Base-by-base conservation (phyloP, 225 moss, liverwort and hornwort genomes). In the Pseudisothecium myosuroides region DNA sequence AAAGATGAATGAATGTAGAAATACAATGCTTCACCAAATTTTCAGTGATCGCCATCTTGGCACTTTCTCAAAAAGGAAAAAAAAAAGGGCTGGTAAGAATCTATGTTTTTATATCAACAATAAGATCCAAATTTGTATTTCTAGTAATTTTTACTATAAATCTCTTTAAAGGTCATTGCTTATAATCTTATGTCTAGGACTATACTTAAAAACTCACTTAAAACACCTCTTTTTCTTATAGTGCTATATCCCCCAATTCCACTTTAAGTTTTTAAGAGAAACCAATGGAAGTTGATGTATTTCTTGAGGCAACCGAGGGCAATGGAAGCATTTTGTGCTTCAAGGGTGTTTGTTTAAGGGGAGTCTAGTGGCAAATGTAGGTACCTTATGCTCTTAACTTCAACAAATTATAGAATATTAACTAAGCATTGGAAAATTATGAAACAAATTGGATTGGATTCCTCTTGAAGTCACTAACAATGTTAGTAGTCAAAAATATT, bases 341-440 rank as follows among this genome's bases (percentile, higher is more conserved):
- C 71, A 41, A 71, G 26, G 24, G 41, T 69, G 14, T 26, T 4
- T 0, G 1, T 21, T 27, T 43, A 27, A 27, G 0, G 12, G 29
- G 4, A 73, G 6, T 17, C 26, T 28, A 28, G 9, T 45, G 17
- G 28, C 6, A 45, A 28, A 2, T 45, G 3, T 28, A 28, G 5
- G 4, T 17, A 2, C 2, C 4, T 3, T 16, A 17, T 29, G 9
- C 17, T 45, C 29, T 73, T 5, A 29, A 45, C 10, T 28, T 73
- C 43, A 72, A 72, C 10, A 72, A 17, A 6, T 17, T 2, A 45
- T 3, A 45, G 5, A 45, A 45, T 45, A 72, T 17, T 16, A 9
- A 73, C 0, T 2, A 0, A 73, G 29, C 17, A 29, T 18, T 17
- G 0, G 0, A 29, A 45, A 73, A 17, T 29, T 11, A 47, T 73